Percentiles rank a stretch among this genome's conserved stretches.
Conservation (phyloP, 2,329 filamentous ascomycete genomes). For the Annulohypoxylon truncatum region DNA sequence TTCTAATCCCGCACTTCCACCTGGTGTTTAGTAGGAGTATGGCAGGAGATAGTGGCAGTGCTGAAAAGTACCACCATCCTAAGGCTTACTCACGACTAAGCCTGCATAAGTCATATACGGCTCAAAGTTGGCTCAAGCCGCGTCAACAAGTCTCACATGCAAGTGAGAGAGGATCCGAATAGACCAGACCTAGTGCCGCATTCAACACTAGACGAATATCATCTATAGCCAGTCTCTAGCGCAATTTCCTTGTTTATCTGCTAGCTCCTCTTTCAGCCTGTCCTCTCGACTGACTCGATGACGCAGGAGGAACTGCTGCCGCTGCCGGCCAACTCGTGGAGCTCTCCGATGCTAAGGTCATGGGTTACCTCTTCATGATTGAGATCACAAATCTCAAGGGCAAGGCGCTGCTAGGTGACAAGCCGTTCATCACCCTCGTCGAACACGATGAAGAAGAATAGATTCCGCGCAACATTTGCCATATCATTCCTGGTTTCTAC, state of each 20-base stretch:
- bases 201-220: constrained; percentile 17
- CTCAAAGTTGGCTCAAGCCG: constrained; percentile 16
- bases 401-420: constrained; percentile 83
- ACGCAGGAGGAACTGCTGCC: constrained; percentile 85
- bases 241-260: constrained; percentile 13
- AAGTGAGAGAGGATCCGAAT: constrained; percentile 5
- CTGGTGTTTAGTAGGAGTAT: constrained; percentile 1
- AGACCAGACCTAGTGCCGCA: constrained; percentile 2
- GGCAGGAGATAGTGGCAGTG: constrained; percentile 9
- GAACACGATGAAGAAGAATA: constrained; percentile 59
- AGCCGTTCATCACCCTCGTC: constrained; percentile 84
- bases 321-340: constrained; percentile 88
- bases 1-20: neutral
- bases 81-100: constrained; percentile 4
- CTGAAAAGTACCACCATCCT: constrained; percentile 8
- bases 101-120: constrained; percentile 5
- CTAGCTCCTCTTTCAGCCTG: constrained; percentile 30
- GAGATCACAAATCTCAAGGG: constrained; percentile 95
- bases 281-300: constrained; percentile 40
- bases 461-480: constrained; percentile 18
- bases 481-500: constrained; percentile 17
- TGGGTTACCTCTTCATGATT: constrained; percentile 95
- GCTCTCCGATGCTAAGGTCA: constrained; percentile 84
- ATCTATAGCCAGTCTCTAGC: constrained; percentile 25
- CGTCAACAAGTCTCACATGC: constrained; percentile 7